Evolutionary conservation across 1,284 basidiomycete species (phyloP), one percentile per base, ranked within the genome.

Genomic region (Waitea zeae): DNA sequence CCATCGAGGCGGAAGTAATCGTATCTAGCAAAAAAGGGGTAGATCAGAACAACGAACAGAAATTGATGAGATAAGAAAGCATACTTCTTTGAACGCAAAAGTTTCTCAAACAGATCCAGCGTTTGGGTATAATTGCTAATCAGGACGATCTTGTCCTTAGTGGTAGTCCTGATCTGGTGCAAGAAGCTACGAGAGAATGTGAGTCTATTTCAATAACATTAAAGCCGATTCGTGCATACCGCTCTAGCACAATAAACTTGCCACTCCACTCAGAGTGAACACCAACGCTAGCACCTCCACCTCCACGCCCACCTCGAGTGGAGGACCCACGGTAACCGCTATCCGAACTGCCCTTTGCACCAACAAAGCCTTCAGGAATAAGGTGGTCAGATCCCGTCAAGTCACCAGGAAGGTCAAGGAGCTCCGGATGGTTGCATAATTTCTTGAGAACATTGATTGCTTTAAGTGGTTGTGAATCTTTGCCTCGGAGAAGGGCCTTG

Each of bases 71-170:
- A n/a, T 32, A 18, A 20, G 12, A 6, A 18, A 31, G 47, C 63
- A 40, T 42, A 88, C 86, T 83, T 82, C 53, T 89, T 90, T 46
- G 56, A 68, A 17, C 81, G 65, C 47, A 86, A 83, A 34, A 95
- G 54, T 48, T 80, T 84, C 56, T 92, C 89, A 47, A 96, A 90
- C 11, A 97, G 56, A 52, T 98, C 93, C 6, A 99, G 66, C 0
- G 95, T 98, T 53, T 95, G 88, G 1, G 95, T 99, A 46, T 95
- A 97, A 55, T 99, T 99, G 50, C 86, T 92, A 53, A 99, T 97
- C 29, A 99, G 62, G 5, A 99, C 93, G 41, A 98, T 97, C 65
- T 99, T 99, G 64, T 99, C 93, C 41, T 70, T 81, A 13, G 84
- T 90, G n/a, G n/a, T n/a, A n/a, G n/a, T n/a, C n/a, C n/a, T n/a